Conservation (phyloP, 2,329 filamentous ascomycete genomes). For the Cordyceps pruinosa region DNA sequence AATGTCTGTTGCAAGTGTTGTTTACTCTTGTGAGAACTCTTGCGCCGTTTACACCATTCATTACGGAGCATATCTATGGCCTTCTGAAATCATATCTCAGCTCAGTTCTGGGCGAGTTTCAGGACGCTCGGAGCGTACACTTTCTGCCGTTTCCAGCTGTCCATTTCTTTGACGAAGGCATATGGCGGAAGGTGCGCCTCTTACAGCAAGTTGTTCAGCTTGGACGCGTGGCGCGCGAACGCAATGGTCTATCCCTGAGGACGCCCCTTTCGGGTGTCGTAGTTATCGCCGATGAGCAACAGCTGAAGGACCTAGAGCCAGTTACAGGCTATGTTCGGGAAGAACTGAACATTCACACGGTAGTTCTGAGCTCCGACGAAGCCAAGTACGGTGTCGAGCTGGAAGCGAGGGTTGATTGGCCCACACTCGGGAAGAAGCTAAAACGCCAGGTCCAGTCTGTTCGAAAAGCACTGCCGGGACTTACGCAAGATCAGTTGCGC, state of each 20-base stretch:
- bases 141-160: conserved; percentile 80
- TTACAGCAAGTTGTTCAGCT: conserved; percentile 92
- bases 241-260: conserved; percentile 71
- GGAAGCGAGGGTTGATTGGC: conserved; percentile 77
- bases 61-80: conserved; percentile 82
- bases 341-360: conserved; percentile 75
- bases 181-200: conserved; percentile 70
- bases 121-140: conserved; percentile 74
- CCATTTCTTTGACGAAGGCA: conserved; percentile 69
- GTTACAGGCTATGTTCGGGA: conserved; percentile 75
- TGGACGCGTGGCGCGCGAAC: conserved; percentile 70
- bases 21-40: conserved; percentile 74
- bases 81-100: conserved; percentile 74
- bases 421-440: conserved; percentile 81
- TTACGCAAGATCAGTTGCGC: conserved; percentile 64
- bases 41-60: conserved; percentile 83
- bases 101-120: conserved; percentile 49
- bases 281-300: conserved; percentile 69
- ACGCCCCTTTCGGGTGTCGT: conserved; percentile 76
- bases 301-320: conserved; percentile 70
- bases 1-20: conserved; percentile 83
- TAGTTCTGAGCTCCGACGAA: conserved; percentile 76
- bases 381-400: conserved; percentile 79
- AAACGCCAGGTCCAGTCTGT: conserved; percentile 84
- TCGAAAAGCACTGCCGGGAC: conserved; percentile 70